Base-by-base conservation (phyloP, 2,329 filamentous ascomycete species). In the Cytospora mali region DNA sequence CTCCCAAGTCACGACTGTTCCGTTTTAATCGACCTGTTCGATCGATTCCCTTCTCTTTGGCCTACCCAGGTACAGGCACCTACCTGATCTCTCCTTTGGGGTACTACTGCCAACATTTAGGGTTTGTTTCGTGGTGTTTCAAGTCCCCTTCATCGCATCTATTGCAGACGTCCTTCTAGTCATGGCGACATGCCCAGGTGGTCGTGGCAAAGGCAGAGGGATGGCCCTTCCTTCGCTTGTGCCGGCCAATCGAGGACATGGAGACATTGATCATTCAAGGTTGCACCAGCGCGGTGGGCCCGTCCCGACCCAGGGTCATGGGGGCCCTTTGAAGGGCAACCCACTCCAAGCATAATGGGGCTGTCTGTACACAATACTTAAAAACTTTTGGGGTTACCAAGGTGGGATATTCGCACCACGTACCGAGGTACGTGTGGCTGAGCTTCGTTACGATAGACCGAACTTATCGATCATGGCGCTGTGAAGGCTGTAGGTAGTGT, bases 201-300 rank as follows among this genome's bases (percentile, higher is more conserved):
- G n/a, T n/a, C n/a, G n/a, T 46, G 3, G 10, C n/a, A 23, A 21
- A 10, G 10, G 13, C n/a, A 21, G n/a, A 18, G 42, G n/a, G 10
- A 46, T 23, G 42, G 21, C n/a, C n/a, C 42, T 46, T 46, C 31
- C n/a, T n/a, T 59, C 57, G 57, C 57, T 59, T 59, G 48, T 42
- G 25, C 28, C 31, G 57, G 51, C 49, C 18, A 52, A 59, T 59
- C n/a, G 48, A 16, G 21, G 23, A 46, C n/a, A 46, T 46, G 42
- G 42, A 46, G 6, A 10, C 21, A 23, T 23, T 23, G 42, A 46
- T 10, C 42, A 13, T 23, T 46, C n/a, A 50, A 31, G 28, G 55
- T 58, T 59, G 49, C 57, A 59, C 49, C 57, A 59, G 31, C 13
- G 25, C 48, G 35, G 31, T 49, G 55, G 55, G 27, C 31, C 55